Base-by-base conservation (phyloP, 306 rosid genomes). In the Lithocarpus polystachyus region DNA sequence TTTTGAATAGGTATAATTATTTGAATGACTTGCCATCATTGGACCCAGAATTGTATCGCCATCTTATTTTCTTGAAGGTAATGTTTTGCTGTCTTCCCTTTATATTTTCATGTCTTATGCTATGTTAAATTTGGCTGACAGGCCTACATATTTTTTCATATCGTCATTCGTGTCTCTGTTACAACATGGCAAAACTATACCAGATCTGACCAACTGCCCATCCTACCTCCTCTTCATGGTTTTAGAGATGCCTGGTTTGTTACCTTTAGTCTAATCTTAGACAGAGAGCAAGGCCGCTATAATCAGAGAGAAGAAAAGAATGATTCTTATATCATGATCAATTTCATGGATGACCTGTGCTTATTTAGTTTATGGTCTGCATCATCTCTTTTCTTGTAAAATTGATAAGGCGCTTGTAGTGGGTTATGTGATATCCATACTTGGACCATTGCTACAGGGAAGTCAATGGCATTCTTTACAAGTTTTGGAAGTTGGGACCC, bases 31-130 rank as follows among this genome's bases (percentile, higher is more conserved):
- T 95, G 88, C 99, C 99, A 71, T 95, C 99, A 68, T 79, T 95
- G 86, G 99, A 95, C 80, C 97, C 94, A 35, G 99, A 95, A 76
- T 86, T 95, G 82, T 95, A 95, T 72, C 98, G 97, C 23, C 99
- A 95, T 85, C 99, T 95, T 83, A 93, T 95, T 73, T 95, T 95
- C 88, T 85, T 95, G 51, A 95, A 95, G 99, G 99, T 91, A 82
- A 70, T 28, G 2, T 37, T 3, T n/a, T 77, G n/a, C 29, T 53
- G 40, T 68, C 59, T 17, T 69, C 71, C 31, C 23, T 60, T 54
- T 43, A 19, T 70, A 33, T 43, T 29, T 33, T 51, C 31, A 5
- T 71, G n/a, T 76, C 19, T 35, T 60, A 33, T 35, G 56, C 37
- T 68, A 5, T 80, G 61, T 73, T 23, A 48, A 23, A 31, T 19